phyloP scores from a whole-genome alignment of 345 rosid genomes.

The Eucalyptus caleyi region DNA sequence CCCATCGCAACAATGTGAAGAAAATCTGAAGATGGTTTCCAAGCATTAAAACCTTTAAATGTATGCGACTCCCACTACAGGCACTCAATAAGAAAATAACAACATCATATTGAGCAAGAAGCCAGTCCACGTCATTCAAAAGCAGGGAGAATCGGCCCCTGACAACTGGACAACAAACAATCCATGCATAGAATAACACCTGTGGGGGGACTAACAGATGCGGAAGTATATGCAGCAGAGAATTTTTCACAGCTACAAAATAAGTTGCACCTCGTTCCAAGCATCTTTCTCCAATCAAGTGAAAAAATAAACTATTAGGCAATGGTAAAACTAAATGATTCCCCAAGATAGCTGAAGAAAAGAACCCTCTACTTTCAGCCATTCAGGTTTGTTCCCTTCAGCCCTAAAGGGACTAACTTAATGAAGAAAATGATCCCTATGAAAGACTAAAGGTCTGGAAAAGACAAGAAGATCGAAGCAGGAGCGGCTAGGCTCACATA shows the following conservation, averaged over 20 bases:
- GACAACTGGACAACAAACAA: background rate
- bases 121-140: background rate
- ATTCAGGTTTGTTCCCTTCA: background rate
- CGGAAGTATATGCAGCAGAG: background rate
- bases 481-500: background rate
- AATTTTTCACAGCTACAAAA: background rate
- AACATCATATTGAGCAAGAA: background rate
- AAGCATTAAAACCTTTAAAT: background rate
- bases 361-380: background rate
- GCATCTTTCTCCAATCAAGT: background rate
- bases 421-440: background rate
- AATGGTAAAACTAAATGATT: background rate
- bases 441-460: background rate
- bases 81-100: background rate
- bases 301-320: background rate
- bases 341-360: background rate
- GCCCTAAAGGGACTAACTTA: background rate
- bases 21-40: background rate
- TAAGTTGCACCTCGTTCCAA: fast-evolving
- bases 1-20: background rate
- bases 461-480: background rate
- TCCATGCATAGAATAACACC: background rate
- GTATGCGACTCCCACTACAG: background rate
- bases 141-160: background rate
- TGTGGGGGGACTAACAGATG: background rate